A percentile compares a stretch with the other conserved stretches of the same genome.
Evolutionary conservation across 1,284 basidiomycete genomes (phyloP).

Genomic region (Austroboletus olivaceoglutinosus): DNA sequence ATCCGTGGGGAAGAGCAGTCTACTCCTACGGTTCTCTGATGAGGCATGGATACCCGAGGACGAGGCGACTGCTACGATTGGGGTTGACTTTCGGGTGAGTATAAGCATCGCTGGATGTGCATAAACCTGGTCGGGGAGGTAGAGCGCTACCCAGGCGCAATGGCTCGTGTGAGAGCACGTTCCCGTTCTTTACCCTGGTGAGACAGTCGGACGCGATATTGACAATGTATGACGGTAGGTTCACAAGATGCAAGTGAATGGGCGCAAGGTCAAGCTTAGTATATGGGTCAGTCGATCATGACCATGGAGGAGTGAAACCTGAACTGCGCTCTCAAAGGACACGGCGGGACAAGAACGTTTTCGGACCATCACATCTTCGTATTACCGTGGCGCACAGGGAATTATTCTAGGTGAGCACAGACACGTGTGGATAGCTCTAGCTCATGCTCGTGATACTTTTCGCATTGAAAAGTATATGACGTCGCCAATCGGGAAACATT

Average conservation of each 20-base stretch:
- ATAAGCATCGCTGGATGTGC: too few relatives aligned
- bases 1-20: slow-evolving; percentile 88
- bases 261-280: slow-evolving; percentile 76
- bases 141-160: too few relatives aligned
- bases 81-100: slow-evolving; percentile 77
- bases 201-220: background rate
- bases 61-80: slow-evolving; percentile 93
- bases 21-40: slow-evolving; percentile 92
- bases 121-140: too few relatives aligned
- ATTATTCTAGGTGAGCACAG: slow-evolving; percentile 78
- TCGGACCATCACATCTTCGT: slow-evolving; percentile 87
- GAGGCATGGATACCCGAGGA: slow-evolving; percentile 96
- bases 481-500: slow-evolving; percentile 90
- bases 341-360: slow-evolving; percentile 91
- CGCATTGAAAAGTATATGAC: slow-evolving; percentile 96
- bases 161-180: background rate
- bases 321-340: slow-evolving; percentile 65
- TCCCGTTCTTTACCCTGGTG: too few relatives aligned
- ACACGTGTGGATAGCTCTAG: background rate
- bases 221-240: slow-evolving; percentile 45
- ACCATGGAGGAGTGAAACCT: background rate
- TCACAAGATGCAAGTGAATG: slow-evolving; percentile 79
- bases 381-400: slow-evolving; percentile 92
- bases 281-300: slow-evolving; percentile 65
- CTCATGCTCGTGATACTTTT: background rate